These are phyloP conservation scores for Erysimum cheiranthoides DNA, from an alignment of 345 rosid species.

Conservation along the genomic window DNA sequence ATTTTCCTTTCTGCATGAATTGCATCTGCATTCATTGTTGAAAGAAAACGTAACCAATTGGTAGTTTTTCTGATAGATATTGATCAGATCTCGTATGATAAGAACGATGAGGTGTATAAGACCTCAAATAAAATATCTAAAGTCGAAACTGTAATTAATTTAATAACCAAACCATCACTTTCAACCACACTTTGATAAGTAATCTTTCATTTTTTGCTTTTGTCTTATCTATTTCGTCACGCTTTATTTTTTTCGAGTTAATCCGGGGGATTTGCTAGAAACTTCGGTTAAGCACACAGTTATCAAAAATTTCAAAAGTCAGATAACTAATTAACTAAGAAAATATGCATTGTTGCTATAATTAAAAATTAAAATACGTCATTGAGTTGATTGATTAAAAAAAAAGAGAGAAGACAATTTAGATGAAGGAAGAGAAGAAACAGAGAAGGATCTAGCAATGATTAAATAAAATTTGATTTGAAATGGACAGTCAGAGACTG, in stretches of 20 bases:
- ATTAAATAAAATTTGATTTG: constrained; percentile 20
- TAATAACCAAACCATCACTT: constrained; percentile 29
- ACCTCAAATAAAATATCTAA: background rate
- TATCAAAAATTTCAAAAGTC: constrained; percentile 21
- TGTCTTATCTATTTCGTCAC: constrained; percentile 42
- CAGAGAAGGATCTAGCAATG: constrained; percentile 17
- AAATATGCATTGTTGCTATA: background rate
- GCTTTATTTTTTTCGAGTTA: constrained; percentile 19
- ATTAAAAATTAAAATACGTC: constrained; percentile 4
- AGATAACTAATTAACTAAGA: constrained; percentile 17
- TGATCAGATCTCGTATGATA: constrained; percentile 22
- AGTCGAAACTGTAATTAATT: background rate
- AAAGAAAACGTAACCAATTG: background rate
- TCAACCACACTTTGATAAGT: constrained; percentile 14
- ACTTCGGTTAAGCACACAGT: constrained; percentile 27
- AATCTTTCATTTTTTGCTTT: background rate
- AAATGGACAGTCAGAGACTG: constrained; percentile 43
- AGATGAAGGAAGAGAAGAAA: constrained; percentile 22
- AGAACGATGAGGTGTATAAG: constrained; percentile 33
- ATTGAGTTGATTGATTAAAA: background rate
- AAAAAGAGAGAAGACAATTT: constrained; percentile 7
- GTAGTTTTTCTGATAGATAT: background rate
- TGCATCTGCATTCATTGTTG: background rate
- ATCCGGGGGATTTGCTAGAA: constrained; percentile 17
- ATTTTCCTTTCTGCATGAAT: background rate